Percentiles rank a stretch among this genome's conserved stretches.
Conservation (phyloP, 2,329 filamentous ascomycete species). For the Herpotrichia juniperi region DNA sequence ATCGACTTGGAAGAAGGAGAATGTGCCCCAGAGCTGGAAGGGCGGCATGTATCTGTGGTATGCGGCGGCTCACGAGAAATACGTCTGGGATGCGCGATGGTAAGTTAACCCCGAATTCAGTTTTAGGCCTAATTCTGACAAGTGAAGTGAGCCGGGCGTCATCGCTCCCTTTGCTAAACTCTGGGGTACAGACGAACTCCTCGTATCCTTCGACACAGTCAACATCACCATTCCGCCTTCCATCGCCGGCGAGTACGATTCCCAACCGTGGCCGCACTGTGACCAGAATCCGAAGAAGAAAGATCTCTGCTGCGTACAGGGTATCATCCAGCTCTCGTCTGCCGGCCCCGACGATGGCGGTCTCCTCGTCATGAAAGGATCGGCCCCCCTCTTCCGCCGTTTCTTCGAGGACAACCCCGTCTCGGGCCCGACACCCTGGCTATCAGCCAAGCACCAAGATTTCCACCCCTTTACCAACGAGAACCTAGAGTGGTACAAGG, state of each 20-base stretch:
- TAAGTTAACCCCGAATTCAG: background rate
- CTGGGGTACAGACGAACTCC: constrained; percentile 46
- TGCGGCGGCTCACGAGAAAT: constrained; percentile 47
- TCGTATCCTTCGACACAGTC: constrained; percentile 47
- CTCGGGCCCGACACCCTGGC: too few relatives aligned
- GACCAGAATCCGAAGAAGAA: constrained; percentile 52
- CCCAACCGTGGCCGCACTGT: constrained; percentile 44
- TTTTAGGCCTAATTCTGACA: background rate
- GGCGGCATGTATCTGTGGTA: constrained; percentile 53
- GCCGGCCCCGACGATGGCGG: constrained; percentile 56
- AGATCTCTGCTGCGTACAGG: constrained; percentile 51
- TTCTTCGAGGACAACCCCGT: constrained; percentile 47
- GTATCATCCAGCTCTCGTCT: constrained; percentile 52
- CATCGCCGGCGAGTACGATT: constrained; percentile 34
- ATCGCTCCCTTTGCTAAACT: constrained; percentile 43
- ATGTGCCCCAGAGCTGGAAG: constrained; percentile 50
- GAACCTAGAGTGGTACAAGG: constrained; percentile 52
- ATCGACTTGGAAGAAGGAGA: constrained; percentile 42
- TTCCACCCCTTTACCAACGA: constrained; percentile 51
- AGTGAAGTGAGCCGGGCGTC: constrained; percentile 47
- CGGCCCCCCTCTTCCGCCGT: constrained; percentile 49
- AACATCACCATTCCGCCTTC: constrained; percentile 48
- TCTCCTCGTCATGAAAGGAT: constrained; percentile 53
- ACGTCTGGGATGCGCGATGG: constrained; percentile 50
- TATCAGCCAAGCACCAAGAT: constrained; percentile 45